Evolutionary conservation across 805 yeast genomes (phyloP).

Genomic region (Zygosaccharomyces kombuchaensis): DNA sequence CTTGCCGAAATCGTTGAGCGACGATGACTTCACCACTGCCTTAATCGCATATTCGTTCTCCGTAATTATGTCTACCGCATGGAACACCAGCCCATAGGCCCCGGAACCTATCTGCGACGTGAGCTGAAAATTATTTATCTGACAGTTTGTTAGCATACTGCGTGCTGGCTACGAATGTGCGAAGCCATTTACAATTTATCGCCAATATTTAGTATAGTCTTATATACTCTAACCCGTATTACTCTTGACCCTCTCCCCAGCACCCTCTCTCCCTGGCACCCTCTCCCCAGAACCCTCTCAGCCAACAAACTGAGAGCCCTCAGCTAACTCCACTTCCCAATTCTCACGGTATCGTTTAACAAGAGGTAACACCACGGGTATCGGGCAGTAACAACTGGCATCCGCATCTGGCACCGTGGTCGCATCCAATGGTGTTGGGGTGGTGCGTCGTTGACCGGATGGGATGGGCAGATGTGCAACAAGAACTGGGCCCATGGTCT

Average conservation of each 20-base stretch:
- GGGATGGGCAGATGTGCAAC: neutral
- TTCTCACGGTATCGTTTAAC: neutral
- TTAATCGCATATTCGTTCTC: constrained; percentile 63
- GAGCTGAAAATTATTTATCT: constrained; percentile 41
- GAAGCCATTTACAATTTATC: neutral
- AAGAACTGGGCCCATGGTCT: neutral
- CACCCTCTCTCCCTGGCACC: too few species aligned
- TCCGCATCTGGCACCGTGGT: neutral
- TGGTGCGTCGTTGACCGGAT: neutral
- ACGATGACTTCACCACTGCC: constrained; percentile 50
- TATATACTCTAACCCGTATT: neutral
- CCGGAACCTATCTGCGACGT: constrained; percentile 57
- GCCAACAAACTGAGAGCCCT: neutral
- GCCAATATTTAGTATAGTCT: neutral
- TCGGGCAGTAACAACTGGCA: neutral
- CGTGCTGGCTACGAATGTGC: neutral
- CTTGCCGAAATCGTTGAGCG: constrained; percentile 28
- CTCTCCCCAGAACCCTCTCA: neutral
- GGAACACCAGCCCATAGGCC: constrained; percentile 77
- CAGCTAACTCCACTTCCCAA: neutral
- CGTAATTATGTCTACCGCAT: constrained; percentile 52
- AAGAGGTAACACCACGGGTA: neutral
- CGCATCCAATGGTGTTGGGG: neutral
- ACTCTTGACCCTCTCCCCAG: too few species aligned
- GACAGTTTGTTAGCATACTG: constrained; percentile 17